Evolutionary conservation across 371 early-diverging fungal species (phyloP), one percentile per base, ranked within the genome.

Genomic region (Mucor circinelloides): DNA sequence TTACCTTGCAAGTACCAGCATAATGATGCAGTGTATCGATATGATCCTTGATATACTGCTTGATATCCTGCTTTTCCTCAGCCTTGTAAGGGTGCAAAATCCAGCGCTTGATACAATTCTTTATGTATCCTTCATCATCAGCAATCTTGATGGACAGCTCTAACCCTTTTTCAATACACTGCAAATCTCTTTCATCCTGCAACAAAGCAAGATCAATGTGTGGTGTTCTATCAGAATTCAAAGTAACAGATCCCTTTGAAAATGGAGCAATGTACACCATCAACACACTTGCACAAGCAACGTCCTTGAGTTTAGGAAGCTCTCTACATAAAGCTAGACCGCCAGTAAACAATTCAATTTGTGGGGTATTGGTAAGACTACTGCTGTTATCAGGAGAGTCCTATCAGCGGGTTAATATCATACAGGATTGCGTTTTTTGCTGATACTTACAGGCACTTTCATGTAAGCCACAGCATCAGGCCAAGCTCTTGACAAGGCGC

Each of bases 1-100:
- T 28, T 78, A 82, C 79, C 61, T 75, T 77, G 61, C 83, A 82
- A 21, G 83, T 82, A 13, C 79, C 77, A 23, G 72, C 67, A 38
- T 75, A 76, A 64, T 80, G 77, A 46, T 78, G 77, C 15, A 72
- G 58, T 19, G 83, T 76, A 31, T 71, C 77, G 6, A 73, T 66
- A 23, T 67, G 30, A 19, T 69, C 38, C 32, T 70, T 60, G 25
- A 78, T 75, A 42, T 67, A 69, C 34, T 76, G 46, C n/a, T 34
- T 38, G 21, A 63, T 28, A 40, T 60, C 48, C 1, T 21, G n/a
- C 7, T 42, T 19, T 3, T 64, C 23, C 2, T 27, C 13, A 12
- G 30, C 25, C 17, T 64, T 6, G 8, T 58, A 55, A 31, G 72
- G 72, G 9, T 59, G 34, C 34, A 64, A 36, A 8, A 72, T 56